Evolutionary conservation across 352 stramenopile species (phyloP), one percentile per base, ranked within the genome.

Genomic region (Elongisporangium undulatum): DNA sequence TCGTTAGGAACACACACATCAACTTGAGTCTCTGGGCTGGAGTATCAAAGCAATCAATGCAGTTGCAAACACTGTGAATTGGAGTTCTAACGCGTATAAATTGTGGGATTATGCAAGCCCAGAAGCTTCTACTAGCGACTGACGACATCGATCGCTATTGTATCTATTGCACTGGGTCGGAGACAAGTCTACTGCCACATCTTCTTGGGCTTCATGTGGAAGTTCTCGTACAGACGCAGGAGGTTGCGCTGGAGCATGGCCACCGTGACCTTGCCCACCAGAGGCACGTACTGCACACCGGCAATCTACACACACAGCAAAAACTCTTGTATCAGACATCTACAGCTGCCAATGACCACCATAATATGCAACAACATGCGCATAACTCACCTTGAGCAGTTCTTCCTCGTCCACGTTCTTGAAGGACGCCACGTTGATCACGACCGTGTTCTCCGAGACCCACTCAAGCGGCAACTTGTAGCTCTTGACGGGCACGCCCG

Each of bases 231-330:
- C 21, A 99, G 75, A 65, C 89, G 83, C 60, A 98, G 80, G 34
- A 99, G 75, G 80, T 98, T 99, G 60, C 95, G 85, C 75, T 99
- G 90, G 22, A 99, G 77, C 79, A 98, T 97, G 34, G 96, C 94
- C 34, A 99, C 95, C 4, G 97, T 99, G 41, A 99, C 96, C 69
- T 98, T 98, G 54, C 97, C 97, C 23, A 99, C 95, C 26, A 98
- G 86, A 24, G 95, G 91, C 57, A 99, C 90, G 79, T 98, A 98
- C 59, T 88, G 87, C 34, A 98, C 90, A 52, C 94, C 95, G 13
- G 84, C 77, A 56, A 98, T 92, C 63, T 96, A 60, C 54, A 50
- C 9, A 51, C 15, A 12, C 13, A 53, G n/a, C 7, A 17, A 4
- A 1, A 17, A 16, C 19, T 59, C 13, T n/a, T 9, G 24, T 24